Evolutionary conservation across 148 eudicot genomes (phyloP), one percentile per base, ranked within the genome.

Genomic region (Talinum fruticosum): DNA sequence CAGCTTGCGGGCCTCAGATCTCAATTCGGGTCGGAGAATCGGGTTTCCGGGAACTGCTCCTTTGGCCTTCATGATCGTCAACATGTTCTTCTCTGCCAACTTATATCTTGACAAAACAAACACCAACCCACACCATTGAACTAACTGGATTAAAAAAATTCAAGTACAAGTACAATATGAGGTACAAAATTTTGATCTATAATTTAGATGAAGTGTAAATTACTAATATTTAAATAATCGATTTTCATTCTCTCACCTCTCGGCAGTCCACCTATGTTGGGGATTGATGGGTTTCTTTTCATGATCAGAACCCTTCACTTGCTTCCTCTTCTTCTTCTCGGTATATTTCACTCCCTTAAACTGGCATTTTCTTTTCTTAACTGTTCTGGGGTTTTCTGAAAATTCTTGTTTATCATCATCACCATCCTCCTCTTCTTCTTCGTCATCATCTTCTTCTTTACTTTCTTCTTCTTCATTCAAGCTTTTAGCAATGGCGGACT

Each of bases 31-130:
- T 82, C 99, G 79, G 10, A 91, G 75, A 79, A 95, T 84, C 34
- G 97, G 97, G 66, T 85, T 93, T 8, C 84, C 84, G 19, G 81
- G 85, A 14, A 76, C 80, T 76, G 97, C 94, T 21, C 85, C 91
- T 79, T 88, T 91, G 0, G 88, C 83, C 85, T 91, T 91, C 97
- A 95, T 90, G 72, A 91, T 90, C 79, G 83, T 84, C 77, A 91
- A 37, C 81, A 95, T 90, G 69, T 85, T 85, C 76, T 84, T 73
- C 85, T 92, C 96, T 14, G 99, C 99, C 53, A 80, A 80, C 83
- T 84, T 86, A 69, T 95, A 95, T 93, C 99, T 95, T 84, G 57
- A 21, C 41, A 37, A 47, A 13, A 24, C 78, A 69, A 75, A 59
- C 64, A 75, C 71, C 23, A 78, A 67, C 29, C 35, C 30, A 41